Evolutionary conservation across 495 filamentous ascomycete genomes (phyloP), one percentile per base, ranked within the genome.

Genomic region (Aspergillus coremiiformis): DNA sequence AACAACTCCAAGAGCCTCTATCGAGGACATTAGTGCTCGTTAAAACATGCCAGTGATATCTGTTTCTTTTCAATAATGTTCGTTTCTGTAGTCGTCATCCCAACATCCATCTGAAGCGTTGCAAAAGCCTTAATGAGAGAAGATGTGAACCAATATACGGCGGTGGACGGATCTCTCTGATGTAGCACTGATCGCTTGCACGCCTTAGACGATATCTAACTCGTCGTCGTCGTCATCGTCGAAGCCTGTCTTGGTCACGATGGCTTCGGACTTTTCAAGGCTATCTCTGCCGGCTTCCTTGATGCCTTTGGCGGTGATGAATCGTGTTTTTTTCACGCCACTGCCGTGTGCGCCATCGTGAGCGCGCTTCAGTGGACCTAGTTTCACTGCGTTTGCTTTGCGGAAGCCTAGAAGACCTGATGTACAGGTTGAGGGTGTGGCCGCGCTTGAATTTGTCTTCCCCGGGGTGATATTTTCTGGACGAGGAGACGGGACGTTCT

Each of bases 271-370:
- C 5, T 60, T 74, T 26, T 85, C 85, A 4, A 89, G 54, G 60
- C 87, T 89, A 55, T 90, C 86, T 52, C 85, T 75, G 3, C 86
- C 86, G 0, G 87, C 85, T 63, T 87, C 85, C 59, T 79, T 79
- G 51, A 88, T 89, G 0, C 86, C 87, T 63, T 83, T 85, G 22
- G 81, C 78, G 26, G 83, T 91, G 33, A 89, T 79, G 60, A 94
- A 93, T 15, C 89, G 73, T 12, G 87, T 93, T 73, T 90, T 93
- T 68, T 93, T 92, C 11, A 73, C 66, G 4, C 62, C 63, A 21
- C 62, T 69, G 58, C 63, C 66, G 51, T 64, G 66, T 19, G 64
- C 61, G 22, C 61, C 65, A 11, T 63, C 63, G 48, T 67, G 57
- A 8, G 65, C 66, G 22, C 70, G 65, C 65, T 90, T 94, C 51